Percentiles rank a stretch among this genome's conserved stretches.
phyloP scores from a whole-genome alignment of 768 basidiomycete genomes.

The Myochromella boudieri region DNA sequence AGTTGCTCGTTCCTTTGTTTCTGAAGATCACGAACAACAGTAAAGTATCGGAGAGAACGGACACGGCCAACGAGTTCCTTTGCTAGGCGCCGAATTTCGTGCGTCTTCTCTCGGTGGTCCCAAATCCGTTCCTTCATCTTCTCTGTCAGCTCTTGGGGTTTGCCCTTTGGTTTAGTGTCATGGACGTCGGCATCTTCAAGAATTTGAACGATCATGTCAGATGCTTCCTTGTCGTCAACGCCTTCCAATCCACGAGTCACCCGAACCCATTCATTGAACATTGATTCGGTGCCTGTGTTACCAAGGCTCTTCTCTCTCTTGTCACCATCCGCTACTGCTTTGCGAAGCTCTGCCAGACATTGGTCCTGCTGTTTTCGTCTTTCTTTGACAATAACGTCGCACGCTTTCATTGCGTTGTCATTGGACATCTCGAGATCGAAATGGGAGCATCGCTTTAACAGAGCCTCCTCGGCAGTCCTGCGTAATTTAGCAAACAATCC shows the following conservation, averaged over 20 bases:
- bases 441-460: slow-evolving; percentile 93
- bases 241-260: slow-evolving; percentile 61
- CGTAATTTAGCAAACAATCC: slow-evolving; percentile 4
- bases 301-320: slow-evolving; percentile 69
- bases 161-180: slow-evolving; percentile 44
- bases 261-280: slow-evolving; percentile 78
- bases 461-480: slow-evolving; percentile 88
- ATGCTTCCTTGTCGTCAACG: slow-evolving; percentile 79
- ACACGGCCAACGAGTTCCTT: slow-evolving; percentile 91
- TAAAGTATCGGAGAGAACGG: slow-evolving; percentile 91
- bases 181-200: slow-evolving; percentile 61
- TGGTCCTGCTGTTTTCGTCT: slow-evolving; percentile 77
- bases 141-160: slow-evolving; percentile 53
- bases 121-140: slow-evolving; percentile 64
- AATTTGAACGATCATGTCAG: slow-evolving; percentile 55
- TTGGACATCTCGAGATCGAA: slow-evolving; percentile 79
- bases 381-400: slow-evolving; percentile 86
- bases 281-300: slow-evolving; percentile 63
- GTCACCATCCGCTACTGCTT: slow-evolving; percentile 64
- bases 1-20: slow-evolving; percentile 64
- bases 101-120: slow-evolving; percentile 85
- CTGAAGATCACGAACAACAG: slow-evolving; percentile 86
- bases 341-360: slow-evolving; percentile 72
- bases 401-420: slow-evolving; percentile 85
- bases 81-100: slow-evolving; percentile 77